A percentile compares a stretch with the other conserved stretches of the same genome.
phyloP scores from a whole-genome alignment of 257 asterid genomes.

The Parsonsia alboflavescens region DNA sequence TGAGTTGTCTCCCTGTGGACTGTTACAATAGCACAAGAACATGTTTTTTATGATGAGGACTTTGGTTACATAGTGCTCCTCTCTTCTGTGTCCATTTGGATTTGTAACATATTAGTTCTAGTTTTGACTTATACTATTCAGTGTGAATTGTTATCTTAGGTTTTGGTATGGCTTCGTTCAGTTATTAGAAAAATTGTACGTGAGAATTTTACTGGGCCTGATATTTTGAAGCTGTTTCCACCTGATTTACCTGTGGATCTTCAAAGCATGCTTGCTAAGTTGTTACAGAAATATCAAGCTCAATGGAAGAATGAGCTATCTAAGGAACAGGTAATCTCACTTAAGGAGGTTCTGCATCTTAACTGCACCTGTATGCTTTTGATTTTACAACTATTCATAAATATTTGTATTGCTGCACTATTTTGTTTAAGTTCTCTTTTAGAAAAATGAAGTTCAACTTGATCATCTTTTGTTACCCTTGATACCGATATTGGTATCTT shows the following conservation, averaged over 20 bases:
- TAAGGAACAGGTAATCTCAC: slow-evolving; percentile 26
- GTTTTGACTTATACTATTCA: neutral
- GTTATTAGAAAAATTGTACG: slow-evolving; percentile 30
- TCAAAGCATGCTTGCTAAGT: slow-evolving; percentile 30
- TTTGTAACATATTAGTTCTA: neutral
- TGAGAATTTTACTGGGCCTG: slow-evolving; percentile 21
- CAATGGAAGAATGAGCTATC: slow-evolving; percentile 37
- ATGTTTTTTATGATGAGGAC: neutral
- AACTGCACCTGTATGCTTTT: neutral
- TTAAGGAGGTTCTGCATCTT: neutral
- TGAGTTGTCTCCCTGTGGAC: no score
- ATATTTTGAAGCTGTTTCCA: slow-evolving; percentile 39
- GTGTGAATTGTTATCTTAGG: slow-evolving; percentile 17
- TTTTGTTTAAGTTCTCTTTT: neutral
- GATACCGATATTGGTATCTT: no score
- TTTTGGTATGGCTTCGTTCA: slow-evolving; percentile 42
- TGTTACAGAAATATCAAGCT: slow-evolving; percentile 29
- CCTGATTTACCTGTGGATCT: slow-evolving; percentile 32
- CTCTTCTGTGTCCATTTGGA: neutral
- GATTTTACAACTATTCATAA: neutral
- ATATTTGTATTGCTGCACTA: neutral
- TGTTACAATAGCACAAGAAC: no score
- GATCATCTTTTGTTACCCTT: neutral
- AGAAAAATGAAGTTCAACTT: neutral
- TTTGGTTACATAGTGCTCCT: neutral